Base-by-base conservation (phyloP, 2,329 filamentous ascomycete genomes). In the Teratosphaeria destructans region DNA sequence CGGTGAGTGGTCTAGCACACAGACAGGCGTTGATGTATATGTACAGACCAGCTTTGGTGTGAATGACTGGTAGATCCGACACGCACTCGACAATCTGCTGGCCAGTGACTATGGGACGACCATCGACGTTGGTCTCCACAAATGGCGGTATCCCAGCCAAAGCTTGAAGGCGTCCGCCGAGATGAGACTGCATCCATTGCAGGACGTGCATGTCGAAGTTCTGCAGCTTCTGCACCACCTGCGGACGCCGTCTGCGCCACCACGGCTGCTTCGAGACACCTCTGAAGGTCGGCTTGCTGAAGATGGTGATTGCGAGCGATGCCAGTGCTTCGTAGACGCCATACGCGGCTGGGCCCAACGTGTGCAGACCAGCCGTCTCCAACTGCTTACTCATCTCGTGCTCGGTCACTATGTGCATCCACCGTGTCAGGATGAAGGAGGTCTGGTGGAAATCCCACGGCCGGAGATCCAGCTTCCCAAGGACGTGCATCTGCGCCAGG, bases 11-110 rank as follows among this genome's bases (percentile, higher is more conserved):
- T 35, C 90, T 84, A 35, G 86, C 90, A 62, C 89, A 84, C 77
- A 94, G 88, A 71, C 88, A 81, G 59, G 90, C 85, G 70, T 91
- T 94, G 8, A 96, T 77, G 71, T 93, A 94, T 6, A 95, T 80
- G 70, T 94, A 96, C 59, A 96, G 78, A 5, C 89, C 91, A 57
- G 89, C 88, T 71, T 90, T 83, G 3, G 90, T 89, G 65, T 89
- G 90, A 55, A 86, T 78, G 34, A 85, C 78, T 3, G 88, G 87
- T 10, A 92, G 75, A 56, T 95, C 89, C 2, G 57, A 37, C 8
- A 73, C 62, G 1, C 65, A 65, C 6, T 62, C 65, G 19, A 71
- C 62, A 4, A 73, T 65, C 37, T 73, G 85, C 67, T 88, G 87
- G 61, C 87, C 82, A n/a, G 85, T 88, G 79, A 72, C 67, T 4